A percentile compares a stretch with the other conserved stretches of the same genome.
Conservation (phyloP, 805 yeast species). For the Cyberlindnera nakhonratchasimensis region DNA sequence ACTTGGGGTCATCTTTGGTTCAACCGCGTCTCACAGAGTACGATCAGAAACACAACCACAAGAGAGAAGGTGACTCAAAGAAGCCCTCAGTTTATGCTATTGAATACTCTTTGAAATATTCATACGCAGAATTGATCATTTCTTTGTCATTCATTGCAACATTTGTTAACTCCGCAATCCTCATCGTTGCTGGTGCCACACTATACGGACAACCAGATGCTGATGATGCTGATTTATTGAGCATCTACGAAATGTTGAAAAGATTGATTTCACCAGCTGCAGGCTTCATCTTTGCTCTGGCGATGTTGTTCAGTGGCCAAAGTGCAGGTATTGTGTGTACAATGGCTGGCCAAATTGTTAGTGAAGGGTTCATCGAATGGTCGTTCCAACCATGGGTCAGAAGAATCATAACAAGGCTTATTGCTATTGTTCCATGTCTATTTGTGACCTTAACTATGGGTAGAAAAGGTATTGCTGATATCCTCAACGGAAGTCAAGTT, state of each 20-base stretch:
- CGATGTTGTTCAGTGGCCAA: slow-evolving; percentile 87
- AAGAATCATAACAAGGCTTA: slow-evolving; percentile 72
- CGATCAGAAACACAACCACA: slow-evolving; percentile 55
- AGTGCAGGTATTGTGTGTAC: slow-evolving; percentile 95
- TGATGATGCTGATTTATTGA: slow-evolving; percentile 75
- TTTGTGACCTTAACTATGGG: slow-evolving; percentile 71
- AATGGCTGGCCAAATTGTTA: slow-evolving; percentile 88
- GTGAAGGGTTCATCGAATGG: slow-evolving; percentile 85
- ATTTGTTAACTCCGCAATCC: slow-evolving; percentile 87
- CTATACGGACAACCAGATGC: slow-evolving; percentile 60
- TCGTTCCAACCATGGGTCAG: slow-evolving; percentile 78
- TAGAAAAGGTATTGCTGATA: slow-evolving; percentile 72
- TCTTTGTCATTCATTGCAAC: slow-evolving; percentile 84
- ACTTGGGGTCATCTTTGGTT: slow-evolving; percentile 82
- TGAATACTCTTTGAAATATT: slow-evolving; percentile 70
- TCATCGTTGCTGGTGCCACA: slow-evolving; percentile 90
- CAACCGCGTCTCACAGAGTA: slow-evolving; percentile 79
- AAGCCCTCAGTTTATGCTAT: slow-evolving; percentile 81
- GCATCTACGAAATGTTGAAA: slow-evolving; percentile 70
- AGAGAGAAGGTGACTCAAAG: slow-evolving; percentile 36
- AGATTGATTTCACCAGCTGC: slow-evolving; percentile 78
- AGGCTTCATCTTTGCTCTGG: slow-evolving; percentile 84
- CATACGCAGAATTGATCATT: slow-evolving; percentile 78
- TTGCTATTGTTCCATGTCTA: slow-evolving; percentile 84
- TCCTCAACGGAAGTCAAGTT: slow-evolving; percentile 80